A percentile compares a stretch with the other conserved stretches of the same genome.
Evolutionary conservation across 257 asterid genomes (phyloP).

Genomic region (Fraxinus americana): DNA sequence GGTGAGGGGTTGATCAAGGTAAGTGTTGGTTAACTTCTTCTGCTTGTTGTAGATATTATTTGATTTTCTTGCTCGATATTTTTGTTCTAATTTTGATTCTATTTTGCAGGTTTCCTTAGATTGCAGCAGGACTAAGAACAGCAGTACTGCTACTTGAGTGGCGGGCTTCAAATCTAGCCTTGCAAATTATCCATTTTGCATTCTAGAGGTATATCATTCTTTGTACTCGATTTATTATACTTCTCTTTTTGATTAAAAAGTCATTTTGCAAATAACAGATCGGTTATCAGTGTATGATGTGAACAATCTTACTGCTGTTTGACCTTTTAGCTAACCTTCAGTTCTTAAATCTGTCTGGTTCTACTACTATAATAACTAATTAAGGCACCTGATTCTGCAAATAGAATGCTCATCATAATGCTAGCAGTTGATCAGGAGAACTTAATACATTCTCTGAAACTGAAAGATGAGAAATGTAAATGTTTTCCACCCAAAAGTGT

Average conservation of each 20-base stretch:
- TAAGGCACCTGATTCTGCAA: not conserved
- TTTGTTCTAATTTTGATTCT: not conserved
- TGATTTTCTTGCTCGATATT: not conserved
- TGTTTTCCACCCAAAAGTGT: no score
- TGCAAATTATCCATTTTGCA: conserved; percentile 85
- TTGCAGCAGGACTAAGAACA: conserved; percentile 99
- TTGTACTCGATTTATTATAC: not conserved
- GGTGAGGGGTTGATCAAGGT: conserved; percentile 84
- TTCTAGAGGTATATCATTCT: conserved; percentile 70
- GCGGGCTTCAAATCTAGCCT: conserved; percentile 98
- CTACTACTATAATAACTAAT: not conserved
- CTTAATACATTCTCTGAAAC: no score
- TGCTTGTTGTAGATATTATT: not conserved
- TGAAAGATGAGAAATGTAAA: no score
- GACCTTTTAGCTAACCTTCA: not conserved
- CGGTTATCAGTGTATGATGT: not conserved
- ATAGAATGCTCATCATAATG: not conserved
- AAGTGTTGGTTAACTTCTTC: conserved; percentile 21
- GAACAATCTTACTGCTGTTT: not conserved
- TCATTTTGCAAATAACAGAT: not conserved
- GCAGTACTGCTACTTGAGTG: conserved; percentile 91
- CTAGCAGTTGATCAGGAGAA: not conserved
- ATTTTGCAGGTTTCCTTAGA: conserved; percentile 71
- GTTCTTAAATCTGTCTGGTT: not conserved
- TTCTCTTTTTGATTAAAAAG: not conserved